Evolutionary conservation across 1,284 basidiomycete species (phyloP), one percentile per base, ranked within the genome.

Genomic region (Puccinia horiana): DNA sequence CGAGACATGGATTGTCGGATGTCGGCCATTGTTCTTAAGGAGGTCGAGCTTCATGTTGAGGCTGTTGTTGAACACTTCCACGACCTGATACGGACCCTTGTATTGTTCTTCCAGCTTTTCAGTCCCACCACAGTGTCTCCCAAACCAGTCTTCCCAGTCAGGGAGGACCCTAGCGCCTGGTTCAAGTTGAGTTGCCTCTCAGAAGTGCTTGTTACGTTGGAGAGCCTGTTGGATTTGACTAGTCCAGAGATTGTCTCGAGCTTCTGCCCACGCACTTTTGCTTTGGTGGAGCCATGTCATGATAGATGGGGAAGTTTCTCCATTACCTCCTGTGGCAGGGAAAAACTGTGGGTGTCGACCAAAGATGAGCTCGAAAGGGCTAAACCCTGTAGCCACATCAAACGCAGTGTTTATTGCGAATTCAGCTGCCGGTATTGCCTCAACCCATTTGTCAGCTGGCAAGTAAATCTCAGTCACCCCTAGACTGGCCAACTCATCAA

Each of bases 1-100:
- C 44, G 32, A 73, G 23, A 73, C 49, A 42, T 73, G 70, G 44
- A 73, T 49, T 37, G 49, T 52, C 32, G 72, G 47, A n/a, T 74
- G 72, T 8, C 47, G 26, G 32, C 52, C n/a, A 20, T 74, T 44
- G n/a, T 11, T 11, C 11, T 20, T 9, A 35, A 1, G 26, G 23
- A 73, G 23, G 23, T 73, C 1, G 11, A 73, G 70, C 9, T 47
- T 9, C 1, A 73, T 8, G 16, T 73, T 32, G 6, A 16, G 37
- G 12, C 70, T 42, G 18, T 47, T 4, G 16, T 73, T 73, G 70
- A 44, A 5, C 4, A 73, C 42, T 1, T 29, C 3, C 3, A 29
- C 6, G 26, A 73, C 40, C 26, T 20, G 23, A 52, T 23, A 73
- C 1, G 70, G 70, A 20, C 70, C 42, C n/a, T 73, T 32, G 42